Base-by-base conservation (phyloP, 192 early-diverging fungal species). In the Bifiguratus adelaidae region DNA sequence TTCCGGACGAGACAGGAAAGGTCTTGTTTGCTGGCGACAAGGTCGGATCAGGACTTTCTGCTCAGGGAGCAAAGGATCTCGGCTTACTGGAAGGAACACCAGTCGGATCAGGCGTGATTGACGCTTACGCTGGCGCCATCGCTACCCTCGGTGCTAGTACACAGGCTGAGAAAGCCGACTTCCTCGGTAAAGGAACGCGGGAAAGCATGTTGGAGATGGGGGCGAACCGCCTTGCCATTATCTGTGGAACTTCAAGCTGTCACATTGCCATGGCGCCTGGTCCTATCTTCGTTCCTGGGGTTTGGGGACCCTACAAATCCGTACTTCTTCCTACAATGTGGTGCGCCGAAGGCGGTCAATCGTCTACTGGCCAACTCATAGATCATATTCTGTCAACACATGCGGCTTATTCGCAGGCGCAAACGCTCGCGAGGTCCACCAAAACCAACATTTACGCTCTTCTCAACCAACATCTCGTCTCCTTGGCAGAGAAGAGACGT, bases 221-320 rank as follows among this genome's bases (percentile, higher is more conserved):
- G 32, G 41, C 32, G 13, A 50, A 52, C 42, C 47, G 61, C 9
- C 35, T 84, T 49, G 80, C 76, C 1, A 67, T 82, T 37, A 88
- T 85, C 30, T 74, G 73, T 36, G 85, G 85, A 28, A 86, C 83
- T 7, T 84, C 83, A 0, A 71, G 77, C 2, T 88, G 83, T 47
- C 82, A 86, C 47, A 73, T 86, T 52, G 65, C 70, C 41, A 65
- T 82, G 55, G 49, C 58, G 11, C 49, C 50, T 3, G 44, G 65
- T 7, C 62, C 76, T 1, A 60, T 73, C 21, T 76, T 78, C 65
- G 74, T 83, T 2, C 53, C 57, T 25, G 86, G 85, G 40, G 55
- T 79, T 3, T 81, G 56, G 66, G 68, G 48, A 1, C 82, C 85
- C 0, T 88, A 85, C 52, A 51, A 54, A 16, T 65, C 68, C 15